Evolutionary conservation across 495 filamentous ascomycete genomes (phyloP), one percentile per base, ranked within the genome.

Genomic region (Tricharina praecox): DNA sequence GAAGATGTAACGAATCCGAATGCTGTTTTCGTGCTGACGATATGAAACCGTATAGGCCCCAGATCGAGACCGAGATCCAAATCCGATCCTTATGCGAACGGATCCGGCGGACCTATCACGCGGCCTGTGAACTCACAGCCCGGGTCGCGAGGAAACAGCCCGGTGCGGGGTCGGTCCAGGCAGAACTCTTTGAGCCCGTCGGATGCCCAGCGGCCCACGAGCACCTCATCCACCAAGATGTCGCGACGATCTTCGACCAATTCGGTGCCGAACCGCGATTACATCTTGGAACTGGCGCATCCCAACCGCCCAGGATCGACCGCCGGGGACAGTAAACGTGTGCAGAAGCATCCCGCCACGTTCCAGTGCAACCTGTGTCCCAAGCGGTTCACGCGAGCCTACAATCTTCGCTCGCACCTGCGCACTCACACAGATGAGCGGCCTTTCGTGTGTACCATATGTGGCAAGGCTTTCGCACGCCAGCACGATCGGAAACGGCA

Each of bases 381-480:
- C 3, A 92, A 93, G 58, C 76, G 79, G 3, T 92, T 90, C 53
- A 92, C 85, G 1, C 75, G 85, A 37, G 85, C 85, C 3, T 90
- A 93, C 62, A 93, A 93, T 50, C 64, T 93, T 15, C 80, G 85
- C 5, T 88, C 83, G n/a, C 85, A 93, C 63, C 69, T 93, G 23
- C 82, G 85, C 19, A 93, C 86, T 0, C 85, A 93, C 60, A 93
- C 85, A 0, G 85, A 93, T 61, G 85, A 93, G 65, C 71, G 86
- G 20, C 85, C 86, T 2, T 93, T 93, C 49, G 83, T 93, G n/a
- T 93, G 85, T 52, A 88, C 83, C 0, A 83, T 96, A 25, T 97
- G 90, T 58, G 83, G 85, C 50, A 97, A 97, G 66, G 90, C 90
- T 2, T 93, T 93, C 62, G 85, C 85, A 16, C 77, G 85, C n/a